Conservation (phyloP, 306 rosid genomes). For the Rosa chinensis region DNA sequence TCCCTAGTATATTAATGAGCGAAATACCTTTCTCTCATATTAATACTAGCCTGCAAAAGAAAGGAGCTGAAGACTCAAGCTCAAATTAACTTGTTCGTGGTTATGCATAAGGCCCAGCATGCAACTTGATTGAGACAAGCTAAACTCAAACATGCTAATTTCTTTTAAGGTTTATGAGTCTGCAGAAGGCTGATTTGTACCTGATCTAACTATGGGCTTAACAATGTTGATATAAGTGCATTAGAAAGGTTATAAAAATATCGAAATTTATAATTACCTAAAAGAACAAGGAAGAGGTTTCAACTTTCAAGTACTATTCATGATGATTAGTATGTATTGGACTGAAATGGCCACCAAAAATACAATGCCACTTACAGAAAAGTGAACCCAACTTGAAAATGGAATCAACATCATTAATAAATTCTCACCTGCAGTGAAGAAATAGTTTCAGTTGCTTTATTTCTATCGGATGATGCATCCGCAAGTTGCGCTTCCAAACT, state of each 20-base stretch:
- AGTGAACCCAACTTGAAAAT: neutral
- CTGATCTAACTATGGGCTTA: neutral
- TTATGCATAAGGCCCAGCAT: neutral
- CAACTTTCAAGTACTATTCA: neutral
- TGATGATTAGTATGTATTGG: neutral
- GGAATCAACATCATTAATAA: neutral
- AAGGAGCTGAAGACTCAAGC: neutral
- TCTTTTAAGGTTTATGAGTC: neutral
- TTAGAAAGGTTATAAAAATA: neutral
- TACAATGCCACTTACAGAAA: neutral
- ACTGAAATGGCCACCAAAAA: neutral
- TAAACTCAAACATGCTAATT: neutral
- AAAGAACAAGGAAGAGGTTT: neutral
- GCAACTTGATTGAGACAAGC: too few relatives aligned
- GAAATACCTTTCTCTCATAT: neutral
- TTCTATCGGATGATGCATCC: constrained; percentile 86
- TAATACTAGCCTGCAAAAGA: neutral
- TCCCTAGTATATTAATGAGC: neutral
- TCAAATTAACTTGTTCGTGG: neutral
- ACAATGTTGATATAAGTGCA: neutral
- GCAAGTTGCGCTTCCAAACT: constrained; percentile 92
- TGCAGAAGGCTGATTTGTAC: neutral
- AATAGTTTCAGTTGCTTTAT: constrained; percentile 80
- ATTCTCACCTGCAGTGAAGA: constrained; percentile 84
- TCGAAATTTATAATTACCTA: neutral